Conservation (phyloP, 306 rosid species). For the Cucurbita moschata region DNA sequence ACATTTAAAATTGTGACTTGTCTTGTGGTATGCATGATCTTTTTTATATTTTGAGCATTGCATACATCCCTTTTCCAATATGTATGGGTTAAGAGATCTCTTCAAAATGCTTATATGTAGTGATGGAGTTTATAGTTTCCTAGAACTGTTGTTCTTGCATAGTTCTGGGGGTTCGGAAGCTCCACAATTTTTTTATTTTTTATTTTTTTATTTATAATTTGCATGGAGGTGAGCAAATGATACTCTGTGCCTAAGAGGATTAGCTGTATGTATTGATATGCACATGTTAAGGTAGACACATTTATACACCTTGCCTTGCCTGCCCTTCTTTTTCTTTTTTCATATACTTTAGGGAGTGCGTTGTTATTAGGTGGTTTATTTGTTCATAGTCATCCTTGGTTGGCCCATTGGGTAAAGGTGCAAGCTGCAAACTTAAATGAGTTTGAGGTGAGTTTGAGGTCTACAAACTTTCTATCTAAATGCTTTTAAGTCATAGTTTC, state of each 20-base stretch:
- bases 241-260: not conserved
- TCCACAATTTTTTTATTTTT: no score
- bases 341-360: not conserved
- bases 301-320: not conserved
- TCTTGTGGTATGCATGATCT: not conserved
- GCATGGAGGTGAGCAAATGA: not conserved
- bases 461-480: not conserved
- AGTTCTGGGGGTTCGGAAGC: slow-evolving; percentile 15
- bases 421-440: not conserved
- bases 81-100: slow-evolving; percentile 4
- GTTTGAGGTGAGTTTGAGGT: not conserved
- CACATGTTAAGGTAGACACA: not conserved
- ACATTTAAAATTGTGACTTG: not conserved
- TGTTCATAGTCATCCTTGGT: not conserved
- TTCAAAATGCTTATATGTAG: slow-evolving; percentile 18
- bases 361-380: not conserved
- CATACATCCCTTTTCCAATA: not conserved
- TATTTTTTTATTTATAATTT: not conserved
- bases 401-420: not conserved
- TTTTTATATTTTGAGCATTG: slow-evolving; percentile 7
- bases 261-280: not conserved
- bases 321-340: not conserved
- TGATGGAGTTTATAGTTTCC: slow-evolving; percentile 10
- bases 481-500: not conserved
- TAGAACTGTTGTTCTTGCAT: not conserved